These are phyloP conservation scores for Phytophthora sp. DNA, from an alignment of 352 stramenopile genomes.

Conservation along the genomic window DNA sequence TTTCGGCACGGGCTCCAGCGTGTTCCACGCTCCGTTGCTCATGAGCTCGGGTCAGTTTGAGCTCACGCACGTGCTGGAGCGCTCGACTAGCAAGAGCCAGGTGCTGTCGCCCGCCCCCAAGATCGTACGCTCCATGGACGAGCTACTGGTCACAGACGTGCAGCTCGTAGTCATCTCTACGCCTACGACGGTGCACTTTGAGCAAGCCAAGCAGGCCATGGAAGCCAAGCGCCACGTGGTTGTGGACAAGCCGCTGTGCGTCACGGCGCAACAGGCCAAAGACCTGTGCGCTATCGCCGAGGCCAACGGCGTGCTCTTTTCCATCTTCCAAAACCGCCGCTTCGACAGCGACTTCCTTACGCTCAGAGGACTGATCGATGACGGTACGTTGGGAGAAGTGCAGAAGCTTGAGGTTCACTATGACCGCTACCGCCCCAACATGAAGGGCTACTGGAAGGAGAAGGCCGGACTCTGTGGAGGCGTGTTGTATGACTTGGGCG, in stretches of 20 bases:
- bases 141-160: constrained; percentile 62
- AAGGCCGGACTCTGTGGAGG: constrained; percentile 58
- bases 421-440: constrained; percentile 67
- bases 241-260: constrained; percentile 77
- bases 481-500: constrained; percentile 75
- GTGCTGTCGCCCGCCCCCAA: constrained; percentile 46
- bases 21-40: constrained; percentile 79
- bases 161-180: constrained; percentile 80
- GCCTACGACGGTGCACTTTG: constrained; percentile 76
- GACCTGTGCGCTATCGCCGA: constrained; percentile 58
- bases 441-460: constrained; percentile 87
- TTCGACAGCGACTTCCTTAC: constrained; percentile 84
- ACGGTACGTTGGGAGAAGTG: constrained; percentile 57
- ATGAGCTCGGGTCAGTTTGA: constrained; percentile 61
- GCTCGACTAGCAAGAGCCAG: constrained; percentile 68
- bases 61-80: constrained; percentile 83
- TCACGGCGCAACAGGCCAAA: constrained; percentile 56
- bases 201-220: constrained; percentile 73
- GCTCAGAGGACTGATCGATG: constrained; percentile 51
- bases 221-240: constrained; percentile 78
- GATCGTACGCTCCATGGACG: constrained; percentile 78
- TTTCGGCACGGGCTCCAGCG: constrained; percentile 72
- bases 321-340: constrained; percentile 81
- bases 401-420: constrained; percentile 67
- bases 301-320: constrained; percentile 63